Evolutionary conservation across 768 basidiomycete species (phyloP), one percentile per base, ranked within the genome.

Genomic region (Tulasnella sp.): DNA sequence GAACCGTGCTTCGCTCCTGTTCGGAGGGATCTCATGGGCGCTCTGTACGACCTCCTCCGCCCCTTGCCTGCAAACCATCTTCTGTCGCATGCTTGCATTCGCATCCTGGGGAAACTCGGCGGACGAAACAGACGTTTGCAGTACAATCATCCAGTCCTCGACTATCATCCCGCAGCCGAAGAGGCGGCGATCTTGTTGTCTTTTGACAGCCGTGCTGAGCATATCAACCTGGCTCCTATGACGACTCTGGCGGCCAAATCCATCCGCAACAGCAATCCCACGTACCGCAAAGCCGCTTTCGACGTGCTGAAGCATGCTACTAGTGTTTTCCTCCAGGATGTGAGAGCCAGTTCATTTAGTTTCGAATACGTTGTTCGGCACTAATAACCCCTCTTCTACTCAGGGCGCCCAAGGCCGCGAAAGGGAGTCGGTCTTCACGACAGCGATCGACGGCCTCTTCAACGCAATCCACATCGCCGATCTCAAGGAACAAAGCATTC

Each of bases 1-100:
- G 97, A 99, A 83, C 98, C 98, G 3, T 97, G 96, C 2, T 90
- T 99, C 81, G 94, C 92, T 81, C 95, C 94, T 0, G 96, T 99
- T 68, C 88, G 98, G 62, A 89, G 96, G 72, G 96, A 99, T 81
- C 87, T 99, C 79, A 99, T 96, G 94, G 93, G 94, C 81, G 97
- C 96, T 0, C 88, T 99, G 34, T 95, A 97, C 85, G 92, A 91
- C 82, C 93, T 97, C 83, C 87, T 99, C 73, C 95, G 93, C 83
- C 98, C 98, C 0, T 86, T 95, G 14, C 98, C 98, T 8, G 91
- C 91, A 12, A 94, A 91, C 82, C 95, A 97, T 83, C 91, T 92
- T 80, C 94, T 96, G 77, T 92, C 98, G 0, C 95, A 98, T 84
- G 95, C 94, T 19, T 97, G 97, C 1, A 94, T 98, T 82, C 93